Percentiles rank a stretch among this genome's conserved stretches.
These are phyloP conservation scores for Colletotrichum sp. DNA, from an alignment of 2,329 filamentous ascomycete species.

Conservation along the genomic window DNA sequence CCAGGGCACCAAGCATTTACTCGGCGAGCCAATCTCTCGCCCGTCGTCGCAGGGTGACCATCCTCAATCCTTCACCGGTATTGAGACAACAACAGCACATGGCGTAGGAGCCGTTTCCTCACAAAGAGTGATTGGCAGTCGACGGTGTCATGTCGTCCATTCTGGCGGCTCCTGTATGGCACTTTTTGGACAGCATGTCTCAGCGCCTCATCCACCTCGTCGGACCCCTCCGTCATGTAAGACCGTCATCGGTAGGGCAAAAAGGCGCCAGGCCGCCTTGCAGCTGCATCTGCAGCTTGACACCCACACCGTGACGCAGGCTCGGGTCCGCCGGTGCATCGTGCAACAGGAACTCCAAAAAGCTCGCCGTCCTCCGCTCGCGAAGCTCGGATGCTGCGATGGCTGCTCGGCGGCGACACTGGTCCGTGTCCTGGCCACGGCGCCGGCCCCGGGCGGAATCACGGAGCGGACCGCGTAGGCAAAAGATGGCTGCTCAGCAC, in stretches of 20 bases:
- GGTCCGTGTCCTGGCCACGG: slow-evolving; percentile 13
- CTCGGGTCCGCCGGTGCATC: not conserved
- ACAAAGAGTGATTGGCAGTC: not conserved
- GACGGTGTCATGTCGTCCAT: not conserved
- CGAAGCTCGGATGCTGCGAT: not conserved
- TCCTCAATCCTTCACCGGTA: not conserved
- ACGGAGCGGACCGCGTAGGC: slow-evolving; percentile 10
- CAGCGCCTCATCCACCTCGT: not conserved
- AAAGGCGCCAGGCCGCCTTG: not conserved
- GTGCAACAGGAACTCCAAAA: not conserved
- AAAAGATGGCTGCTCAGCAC: not conserved
- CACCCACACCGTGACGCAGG: not conserved
- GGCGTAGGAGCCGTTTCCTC: not conserved
- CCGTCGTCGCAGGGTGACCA: not conserved
- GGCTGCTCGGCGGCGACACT: not conserved
- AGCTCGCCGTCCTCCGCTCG: not conserved
- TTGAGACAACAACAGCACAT: not conserved
- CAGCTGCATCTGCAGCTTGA: not conserved
- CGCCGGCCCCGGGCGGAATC: slow-evolving; percentile 5
- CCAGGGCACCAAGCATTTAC: not conserved
- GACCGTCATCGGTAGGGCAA: not conserved
- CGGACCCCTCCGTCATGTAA: not conserved
- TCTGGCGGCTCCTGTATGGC: not conserved
- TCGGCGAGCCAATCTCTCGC: not conserved
- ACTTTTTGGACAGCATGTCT: not conserved